phyloP scores from a whole-genome alignment of 768 basidiomycete species.

The Calocybe gangraenosa region DNA sequence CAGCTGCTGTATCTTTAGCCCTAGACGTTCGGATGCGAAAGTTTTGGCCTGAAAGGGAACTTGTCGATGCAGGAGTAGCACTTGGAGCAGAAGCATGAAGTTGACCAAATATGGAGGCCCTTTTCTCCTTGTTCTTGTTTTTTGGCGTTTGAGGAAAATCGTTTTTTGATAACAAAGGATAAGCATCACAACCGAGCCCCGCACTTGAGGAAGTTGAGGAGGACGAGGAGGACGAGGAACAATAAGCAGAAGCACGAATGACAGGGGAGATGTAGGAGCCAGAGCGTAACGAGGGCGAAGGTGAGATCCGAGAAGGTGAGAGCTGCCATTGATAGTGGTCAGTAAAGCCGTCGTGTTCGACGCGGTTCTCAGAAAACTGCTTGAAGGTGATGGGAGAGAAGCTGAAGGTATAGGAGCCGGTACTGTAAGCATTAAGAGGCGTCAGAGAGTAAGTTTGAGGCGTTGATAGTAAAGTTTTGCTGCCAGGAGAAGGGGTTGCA shows the following conservation, averaged over 20 bases:
- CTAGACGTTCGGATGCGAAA: too few relatives aligned
- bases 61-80: neutral
- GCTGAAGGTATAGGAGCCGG: neutral
- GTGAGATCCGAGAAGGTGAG: constrained; percentile 2
- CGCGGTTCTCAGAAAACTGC: neutral
- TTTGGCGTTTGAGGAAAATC: too few relatives aligned
- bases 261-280: constrained; percentile 10
- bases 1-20: too few relatives aligned
- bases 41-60: too few relatives aligned
- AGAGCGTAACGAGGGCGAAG: neutral
- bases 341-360: constrained; percentile 3
- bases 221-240: neutral
- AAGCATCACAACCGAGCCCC: too few relatives aligned
- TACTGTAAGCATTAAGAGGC: neutral
- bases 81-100: too few relatives aligned
- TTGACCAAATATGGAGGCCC: too few relatives aligned
- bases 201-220: neutral
- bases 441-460: neutral
- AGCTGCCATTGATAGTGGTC: constrained; percentile 2
- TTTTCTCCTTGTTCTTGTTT: too few relatives aligned
- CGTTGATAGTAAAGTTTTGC: too few relatives aligned
- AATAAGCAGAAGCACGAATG: constrained; percentile 5
- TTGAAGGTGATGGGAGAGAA: neutral
- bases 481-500: too few relatives aligned
- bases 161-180: too few relatives aligned